phyloP scores from a whole-genome alignment of 441 rosid species.

The Capsella rubella region DNA sequence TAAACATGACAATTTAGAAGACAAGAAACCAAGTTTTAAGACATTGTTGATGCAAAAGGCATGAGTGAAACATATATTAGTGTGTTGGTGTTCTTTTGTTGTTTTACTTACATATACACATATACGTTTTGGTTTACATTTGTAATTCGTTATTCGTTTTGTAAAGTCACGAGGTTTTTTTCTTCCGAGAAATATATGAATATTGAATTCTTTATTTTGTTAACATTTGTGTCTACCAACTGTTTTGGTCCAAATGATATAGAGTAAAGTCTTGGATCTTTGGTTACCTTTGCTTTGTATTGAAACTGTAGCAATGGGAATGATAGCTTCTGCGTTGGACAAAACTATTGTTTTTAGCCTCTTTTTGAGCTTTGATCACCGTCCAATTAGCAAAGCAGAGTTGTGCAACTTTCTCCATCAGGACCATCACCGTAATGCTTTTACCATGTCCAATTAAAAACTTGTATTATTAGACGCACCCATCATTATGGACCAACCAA shows the following conservation, averaged over 20 bases:
- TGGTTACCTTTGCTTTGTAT: constrained; percentile 42
- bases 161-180: constrained; percentile 26
- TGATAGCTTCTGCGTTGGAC: constrained; percentile 34
- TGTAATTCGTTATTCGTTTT: constrained; percentile 44
- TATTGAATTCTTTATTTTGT: constrained; percentile 11
- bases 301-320: constrained; percentile 45
- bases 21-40: constrained; percentile 38
- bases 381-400: constrained; percentile 38
- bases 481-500: constrained; percentile 41
- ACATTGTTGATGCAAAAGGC: constrained; percentile 33
- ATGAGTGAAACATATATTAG: constrained; percentile 20
- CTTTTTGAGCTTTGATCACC: constrained; percentile 34
- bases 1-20: constrained; percentile 40
- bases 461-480: constrained; percentile 22
- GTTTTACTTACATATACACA: constrained; percentile 24
- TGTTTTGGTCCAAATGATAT: constrained; percentile 7
- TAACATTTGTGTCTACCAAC: constrained; percentile 35
- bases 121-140: constrained; percentile 37
- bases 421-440: constrained; percentile 19
- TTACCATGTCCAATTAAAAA: constrained; percentile 28
- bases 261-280: constrained; percentile 24
- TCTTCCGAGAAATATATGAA: constrained; percentile 18
- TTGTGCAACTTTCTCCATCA: constrained; percentile 20
- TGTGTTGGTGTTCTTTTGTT: neutral
- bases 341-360: constrained; percentile 12